These are phyloP conservation scores for Colletotrichum ledebouriae DNA, from an alignment of 2,329 filamentous ascomycete species.

Conservation along the genomic window DNA sequence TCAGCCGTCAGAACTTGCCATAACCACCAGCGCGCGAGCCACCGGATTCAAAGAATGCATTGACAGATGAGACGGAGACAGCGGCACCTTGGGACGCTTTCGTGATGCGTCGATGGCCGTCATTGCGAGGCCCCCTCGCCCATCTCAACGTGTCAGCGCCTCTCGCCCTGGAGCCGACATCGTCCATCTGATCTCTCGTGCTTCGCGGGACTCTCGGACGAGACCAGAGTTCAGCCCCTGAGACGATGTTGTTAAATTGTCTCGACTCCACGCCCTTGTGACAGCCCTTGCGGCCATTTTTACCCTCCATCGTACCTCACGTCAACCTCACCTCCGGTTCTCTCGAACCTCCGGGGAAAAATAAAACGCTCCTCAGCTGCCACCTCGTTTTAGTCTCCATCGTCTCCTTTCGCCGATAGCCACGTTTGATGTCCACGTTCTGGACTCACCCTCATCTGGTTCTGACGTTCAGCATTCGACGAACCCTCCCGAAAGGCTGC, in stretches of 20 bases:
- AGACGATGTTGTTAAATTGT: constrained; percentile 38
- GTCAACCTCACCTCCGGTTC: constrained; percentile 20
- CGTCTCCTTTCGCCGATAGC: background rate
- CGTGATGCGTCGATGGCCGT: background rate
- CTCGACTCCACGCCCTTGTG: constrained; percentile 24
- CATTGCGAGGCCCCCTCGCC: background rate
- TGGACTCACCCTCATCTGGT: background rate
- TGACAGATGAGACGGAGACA: constrained; percentile 22
- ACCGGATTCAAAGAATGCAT: background rate
- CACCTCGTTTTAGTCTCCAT: constrained; percentile 17
- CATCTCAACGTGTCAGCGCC: background rate
- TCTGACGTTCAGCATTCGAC: constrained; percentile 12
- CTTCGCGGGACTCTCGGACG: constrained; percentile 10
- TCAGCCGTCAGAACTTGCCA: background rate
- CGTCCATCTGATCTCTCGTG: constrained; percentile 19
- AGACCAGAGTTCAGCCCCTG: constrained; percentile 27
- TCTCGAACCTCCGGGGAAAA: constrained; percentile 4
- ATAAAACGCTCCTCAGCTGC: constrained; percentile 17
- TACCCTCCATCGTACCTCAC: background rate
- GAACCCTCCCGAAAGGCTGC: constrained; percentile 24
- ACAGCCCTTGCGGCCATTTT: background rate
- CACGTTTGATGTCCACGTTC: constrained; percentile 1
- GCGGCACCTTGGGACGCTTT: constrained; percentile 2
- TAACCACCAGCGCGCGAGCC: background rate
- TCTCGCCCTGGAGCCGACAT: background rate